These are phyloP conservation scores for Paxillus ammoniavirescens DNA, from an alignment of 768 basidiomycete species.

Conservation along the genomic window DNA sequence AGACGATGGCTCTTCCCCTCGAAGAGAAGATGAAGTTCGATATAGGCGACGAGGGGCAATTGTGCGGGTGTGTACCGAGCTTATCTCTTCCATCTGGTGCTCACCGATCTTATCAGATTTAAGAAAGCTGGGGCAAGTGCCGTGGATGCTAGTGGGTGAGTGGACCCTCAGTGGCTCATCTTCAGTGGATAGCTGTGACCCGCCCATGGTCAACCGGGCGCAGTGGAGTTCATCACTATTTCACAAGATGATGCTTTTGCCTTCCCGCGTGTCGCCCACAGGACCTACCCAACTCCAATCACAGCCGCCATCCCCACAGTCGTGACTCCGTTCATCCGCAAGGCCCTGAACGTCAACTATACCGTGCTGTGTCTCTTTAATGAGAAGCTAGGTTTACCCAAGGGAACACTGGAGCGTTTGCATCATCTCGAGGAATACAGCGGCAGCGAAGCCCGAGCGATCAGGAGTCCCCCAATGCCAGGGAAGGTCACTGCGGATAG, in stretches of 20 bases:
- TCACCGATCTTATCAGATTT: conserved; percentile 38
- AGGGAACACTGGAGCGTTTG: conserved; percentile 42
- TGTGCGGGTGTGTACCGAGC: conserved; percentile 32
- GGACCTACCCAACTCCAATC: conserved; percentile 57
- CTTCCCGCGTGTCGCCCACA: conserved; percentile 51
- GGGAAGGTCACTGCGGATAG: conserved; percentile 27
- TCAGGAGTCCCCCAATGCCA: conserved; percentile 44
- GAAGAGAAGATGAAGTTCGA: conserved; percentile 44
- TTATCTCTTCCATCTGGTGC: neutral
- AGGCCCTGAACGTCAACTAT: conserved; percentile 55
- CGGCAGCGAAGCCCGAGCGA: conserved; percentile 57
- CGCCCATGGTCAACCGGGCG: conserved; percentile 37
- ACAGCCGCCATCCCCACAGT: conserved; percentile 47
- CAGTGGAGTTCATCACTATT: conserved; percentile 63
- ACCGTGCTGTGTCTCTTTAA: conserved; percentile 57
- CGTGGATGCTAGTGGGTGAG: conserved; percentile 54
- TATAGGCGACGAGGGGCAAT: conserved; percentile 39
- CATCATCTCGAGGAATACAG: conserved; percentile 49
- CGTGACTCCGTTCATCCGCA: conserved; percentile 55
- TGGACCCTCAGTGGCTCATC: neutral
- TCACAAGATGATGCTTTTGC: conserved; percentile 67
- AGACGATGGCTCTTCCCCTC: conserved; percentile 38
- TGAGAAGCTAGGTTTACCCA: conserved; percentile 50
- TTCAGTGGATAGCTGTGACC: neutral
- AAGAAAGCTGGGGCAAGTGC: conserved; percentile 64